Evolutionary conservation across 768 basidiomycete species (phyloP), one percentile per base, ranked within the genome.

Genomic region (Leccinum subtestaceum): DNA sequence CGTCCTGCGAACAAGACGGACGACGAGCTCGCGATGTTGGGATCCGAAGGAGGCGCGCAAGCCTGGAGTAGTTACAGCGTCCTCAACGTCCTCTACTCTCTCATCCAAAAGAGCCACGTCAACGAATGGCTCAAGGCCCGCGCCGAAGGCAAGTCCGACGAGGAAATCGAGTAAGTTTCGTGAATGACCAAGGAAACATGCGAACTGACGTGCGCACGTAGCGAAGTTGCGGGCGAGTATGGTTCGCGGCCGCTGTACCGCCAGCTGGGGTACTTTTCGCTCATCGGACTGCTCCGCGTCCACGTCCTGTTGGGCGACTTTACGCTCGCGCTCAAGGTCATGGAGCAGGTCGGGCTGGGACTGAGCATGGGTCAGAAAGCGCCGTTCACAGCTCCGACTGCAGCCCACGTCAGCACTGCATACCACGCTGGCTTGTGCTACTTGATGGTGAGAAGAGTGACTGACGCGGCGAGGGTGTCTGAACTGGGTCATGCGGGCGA

Each of bases 11-110:
- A 81, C 52, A 98, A 97, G 77, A 84, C 87, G 0, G 94, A 93
- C 43, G 96, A 98, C 66, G 95, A 98, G 72, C 80, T 95, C 40
- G 69, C 81, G 52, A 81, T 94, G 80, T 81, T 98, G 23, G 86
- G 83, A 4, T 92, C 94, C 40, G 87, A 86, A 43, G 84, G 84
- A 72, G 74, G 91, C 63, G 84, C 80, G 12, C 64, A 95, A 84
- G 89, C 95, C 58, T 99, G 97, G 97, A 94, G 90, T 67, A 96
- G 94, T 53, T 99, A 99, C 79, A 95, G 91, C 62, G 96, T 98
- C 27, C 82, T 99, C 67, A 98, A 99, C 76, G 96, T 99, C 40
- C 82, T 99, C 27, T 99, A 99, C 78, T 98, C 95, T 19, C 83
- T 99, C 66, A 95, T 99, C 63, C 96, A 98, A 83, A 98, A 98